Evolutionary conservation across 73 alveolate genomes (phyloP).

Genomic region (Effrenium voratum): DNA sequence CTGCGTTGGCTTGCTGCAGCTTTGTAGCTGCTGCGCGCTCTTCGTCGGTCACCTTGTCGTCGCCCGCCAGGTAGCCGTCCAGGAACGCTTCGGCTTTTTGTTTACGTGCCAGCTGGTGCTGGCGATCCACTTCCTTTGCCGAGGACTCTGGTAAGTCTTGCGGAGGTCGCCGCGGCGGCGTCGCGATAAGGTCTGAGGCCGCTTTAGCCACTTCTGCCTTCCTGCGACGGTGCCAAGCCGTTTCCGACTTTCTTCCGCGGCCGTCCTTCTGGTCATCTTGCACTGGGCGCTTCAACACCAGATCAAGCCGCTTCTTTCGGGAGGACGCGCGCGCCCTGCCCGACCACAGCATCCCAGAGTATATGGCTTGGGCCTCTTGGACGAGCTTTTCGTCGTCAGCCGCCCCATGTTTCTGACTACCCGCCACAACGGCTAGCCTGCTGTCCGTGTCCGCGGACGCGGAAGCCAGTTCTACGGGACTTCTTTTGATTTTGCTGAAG

Average conservation of each 20-base stretch:
- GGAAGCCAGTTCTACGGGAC: not conserved
- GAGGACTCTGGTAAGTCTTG: not conserved
- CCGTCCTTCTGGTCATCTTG: no score
- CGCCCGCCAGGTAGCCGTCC: not conserved
- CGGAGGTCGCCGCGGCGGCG: not conserved
- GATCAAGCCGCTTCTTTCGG: no score
- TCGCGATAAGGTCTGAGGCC: not conserved
- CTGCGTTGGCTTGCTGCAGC: not conserved
- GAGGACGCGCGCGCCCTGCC: no score
- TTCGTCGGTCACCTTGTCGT: not conserved
- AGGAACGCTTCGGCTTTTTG: not conserved
- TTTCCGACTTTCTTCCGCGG: no score
- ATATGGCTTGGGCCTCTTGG: no score
- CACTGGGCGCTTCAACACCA: no score
- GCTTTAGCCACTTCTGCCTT: not conserved
- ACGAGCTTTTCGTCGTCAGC: no score
- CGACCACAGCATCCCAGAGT: no score
- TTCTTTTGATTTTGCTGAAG: not conserved
- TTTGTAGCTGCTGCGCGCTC: not conserved
- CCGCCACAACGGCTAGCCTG: slow-evolving; percentile 13
- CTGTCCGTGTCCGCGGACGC: slow-evolving; percentile 5
- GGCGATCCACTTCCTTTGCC: not conserved
- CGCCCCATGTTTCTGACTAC: no score
- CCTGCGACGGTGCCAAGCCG: no score
- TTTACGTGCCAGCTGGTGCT: not conserved